These are phyloP conservation scores for Kwoniella dejecticola DNA, from an alignment of 768 basidiomycete species.

Conservation along the genomic window DNA sequence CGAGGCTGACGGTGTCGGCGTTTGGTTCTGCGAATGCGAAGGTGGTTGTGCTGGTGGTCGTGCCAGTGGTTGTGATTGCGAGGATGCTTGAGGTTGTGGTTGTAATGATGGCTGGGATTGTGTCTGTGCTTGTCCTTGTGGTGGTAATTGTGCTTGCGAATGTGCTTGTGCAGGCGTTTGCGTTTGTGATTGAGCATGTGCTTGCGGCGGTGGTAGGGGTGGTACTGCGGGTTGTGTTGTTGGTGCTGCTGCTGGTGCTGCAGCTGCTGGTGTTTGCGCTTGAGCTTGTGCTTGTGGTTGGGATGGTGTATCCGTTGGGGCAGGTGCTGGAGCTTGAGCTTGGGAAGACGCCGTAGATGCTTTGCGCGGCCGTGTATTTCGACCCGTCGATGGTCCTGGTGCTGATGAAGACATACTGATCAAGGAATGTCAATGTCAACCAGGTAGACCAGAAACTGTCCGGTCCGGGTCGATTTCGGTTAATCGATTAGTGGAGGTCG, in stretches of 20 bases:
- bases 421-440: background rate
- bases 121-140: background rate
- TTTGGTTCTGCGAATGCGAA: conserved; percentile 12
- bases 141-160: too few species aligned
- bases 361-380: conserved; percentile 40
- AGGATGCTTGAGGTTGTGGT: background rate
- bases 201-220: background rate
- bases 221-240: background rate
- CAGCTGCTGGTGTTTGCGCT: background rate
- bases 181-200: too few species aligned
- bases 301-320: conserved; percentile 8
- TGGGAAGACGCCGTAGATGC: conserved; percentile 39
- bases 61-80: background rate
- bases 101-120: background rate
- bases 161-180: background rate
- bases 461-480: background rate
- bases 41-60: background rate
- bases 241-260: background rate
- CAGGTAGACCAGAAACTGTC: background rate
- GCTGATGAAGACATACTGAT: conserved; percentile 15
- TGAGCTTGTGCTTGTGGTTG: too few species aligned
- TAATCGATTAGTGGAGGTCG: background rate
- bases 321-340: background rate
- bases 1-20: conserved; percentile 27
- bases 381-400: conserved; percentile 5